Evolutionary conservation across 2,329 filamentous ascomycete genomes (phyloP), one percentile per base, ranked within the genome.

Genomic region (Pezicula rhizophila): DNA sequence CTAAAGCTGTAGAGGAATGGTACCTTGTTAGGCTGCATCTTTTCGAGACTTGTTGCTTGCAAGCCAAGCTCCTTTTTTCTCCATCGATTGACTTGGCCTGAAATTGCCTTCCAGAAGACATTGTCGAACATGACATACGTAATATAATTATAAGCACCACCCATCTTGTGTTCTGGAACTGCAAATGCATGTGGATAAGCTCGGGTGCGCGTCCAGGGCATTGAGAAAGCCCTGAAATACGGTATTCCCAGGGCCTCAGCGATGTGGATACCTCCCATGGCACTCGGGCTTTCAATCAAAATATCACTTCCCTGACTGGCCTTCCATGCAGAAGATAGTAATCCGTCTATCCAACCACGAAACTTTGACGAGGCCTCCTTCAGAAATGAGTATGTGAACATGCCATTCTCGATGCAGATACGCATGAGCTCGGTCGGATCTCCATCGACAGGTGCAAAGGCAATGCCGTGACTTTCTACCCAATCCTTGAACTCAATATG

Each of bases 1-100:
- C 89, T 95, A 66, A 96, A 97, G 69, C 96, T 97, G 74, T 99
- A 99, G 41, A 99, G 69, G 68, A 99, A 99, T 0, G 93, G 93
- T n/a, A 96, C 89, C 66, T 95, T 95, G 72, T 96, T 96, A 2
- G 88, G 85, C 69, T 96, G 90, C 80, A 99, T 82, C 70, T 91
- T 95, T 64, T 93, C 87, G 39, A 96, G 72, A 50, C 74, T 89
- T 1, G 93, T 99, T 54, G 83, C 85, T 45, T 85, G 87, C 25
- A 99, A 72, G 0, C 82, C 80, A 5, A 99, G 77, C 20, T 84
- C 79, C 55, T 83, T 86, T 65, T 89, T 89, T 54, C 93, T 82
- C 93, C 93, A 99, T 47, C 82, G 78, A 67, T 99, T 99, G 63
- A 99, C 80, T 66, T 97, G 93, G 10, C 86, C 81, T 0, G 91